Evolutionary conservation across 495 filamentous ascomycete genomes (phyloP).

Genomic region (Lepraria neglecta): DNA sequence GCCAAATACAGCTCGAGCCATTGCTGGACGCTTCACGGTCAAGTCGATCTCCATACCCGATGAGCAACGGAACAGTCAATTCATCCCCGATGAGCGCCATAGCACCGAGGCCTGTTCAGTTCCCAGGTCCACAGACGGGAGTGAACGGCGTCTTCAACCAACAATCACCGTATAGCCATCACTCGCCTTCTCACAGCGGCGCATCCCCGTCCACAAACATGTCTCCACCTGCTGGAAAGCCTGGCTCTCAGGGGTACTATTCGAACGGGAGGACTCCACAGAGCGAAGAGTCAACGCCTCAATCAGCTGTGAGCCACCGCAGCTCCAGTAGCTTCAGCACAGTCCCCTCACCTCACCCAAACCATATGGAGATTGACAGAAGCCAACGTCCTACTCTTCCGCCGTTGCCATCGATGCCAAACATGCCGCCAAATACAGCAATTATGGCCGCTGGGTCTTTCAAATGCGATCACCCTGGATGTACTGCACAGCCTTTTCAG

Average conservation of each 20-base stretch:
- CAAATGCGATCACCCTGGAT: constrained; percentile 65
- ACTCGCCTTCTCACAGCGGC: constrained; percentile 29
- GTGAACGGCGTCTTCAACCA: constrained; percentile 22
- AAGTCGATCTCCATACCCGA: constrained; percentile 27
- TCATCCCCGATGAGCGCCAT: constrained; percentile 35
- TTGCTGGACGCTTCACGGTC: constrained; percentile 30
- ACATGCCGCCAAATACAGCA: background rate
- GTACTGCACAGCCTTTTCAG: constrained; percentile 80
- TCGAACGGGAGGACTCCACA: constrained; percentile 18
- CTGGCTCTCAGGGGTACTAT: constrained; percentile 11
- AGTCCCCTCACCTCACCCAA: constrained; percentile 34
- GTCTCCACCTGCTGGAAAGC: constrained; percentile 27
- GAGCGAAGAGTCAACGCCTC: constrained; percentile 28
- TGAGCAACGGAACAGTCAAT: constrained; percentile 27
- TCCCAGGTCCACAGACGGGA: constrained; percentile 25
- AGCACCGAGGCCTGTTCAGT: constrained; percentile 27
- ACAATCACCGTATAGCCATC: constrained; percentile 25
- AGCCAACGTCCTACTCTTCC: constrained; percentile 24
- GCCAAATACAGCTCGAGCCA: constrained; percentile 36
- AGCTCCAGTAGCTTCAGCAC: constrained; percentile 32
- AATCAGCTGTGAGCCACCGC: constrained; percentile 26
- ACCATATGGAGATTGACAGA: constrained; percentile 48
- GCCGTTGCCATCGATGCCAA: constrained; percentile 16
- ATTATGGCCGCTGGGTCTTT: constrained; percentile 30
- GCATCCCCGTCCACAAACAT: constrained; percentile 26